Evolutionary conservation across 352 stramenopile species (phyloP).

Genomic region (Phytophthora constricta): DNA sequence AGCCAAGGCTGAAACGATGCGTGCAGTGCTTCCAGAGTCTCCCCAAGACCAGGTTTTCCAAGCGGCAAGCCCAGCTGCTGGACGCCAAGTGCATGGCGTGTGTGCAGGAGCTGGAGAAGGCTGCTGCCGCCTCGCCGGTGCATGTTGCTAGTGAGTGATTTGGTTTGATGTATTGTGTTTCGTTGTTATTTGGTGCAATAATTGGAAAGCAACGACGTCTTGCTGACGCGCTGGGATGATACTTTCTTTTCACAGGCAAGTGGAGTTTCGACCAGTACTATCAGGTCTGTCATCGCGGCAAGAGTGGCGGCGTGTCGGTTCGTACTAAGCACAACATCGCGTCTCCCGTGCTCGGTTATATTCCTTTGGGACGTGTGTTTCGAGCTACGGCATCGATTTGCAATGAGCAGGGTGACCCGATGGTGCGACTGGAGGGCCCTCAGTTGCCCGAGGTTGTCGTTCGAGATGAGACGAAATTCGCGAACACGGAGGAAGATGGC

Average conservation of each 20-base stretch:
- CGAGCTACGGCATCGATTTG: conserved; percentile 57
- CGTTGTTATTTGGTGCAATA: no score
- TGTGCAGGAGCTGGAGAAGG: conserved; percentile 55
- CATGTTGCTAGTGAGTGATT: conserved; percentile 35
- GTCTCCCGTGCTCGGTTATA: conserved; percentile 63
- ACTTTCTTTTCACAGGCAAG: conserved; percentile 38
- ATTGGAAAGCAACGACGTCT: no score
- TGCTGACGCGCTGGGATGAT: neutral
- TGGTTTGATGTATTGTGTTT: no score
- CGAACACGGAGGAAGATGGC: conserved; percentile 17
- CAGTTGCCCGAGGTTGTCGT: conserved; percentile 43
- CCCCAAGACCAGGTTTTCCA: conserved; percentile 68
- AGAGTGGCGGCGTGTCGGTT: conserved; percentile 68
- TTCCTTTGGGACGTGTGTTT: conserved; percentile 74
- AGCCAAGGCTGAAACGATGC: conserved; percentile 60
- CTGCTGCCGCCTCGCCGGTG: conserved; percentile 30
- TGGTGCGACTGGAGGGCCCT: conserved; percentile 68
- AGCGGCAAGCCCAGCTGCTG: conserved; percentile 67
- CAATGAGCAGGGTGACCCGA: conserved; percentile 79
- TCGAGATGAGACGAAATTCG: conserved; percentile 19
- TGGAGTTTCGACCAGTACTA: conserved; percentile 74
- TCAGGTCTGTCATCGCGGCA: conserved; percentile 72
- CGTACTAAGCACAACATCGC: conserved; percentile 74
- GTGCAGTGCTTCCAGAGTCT: conserved; percentile 81
- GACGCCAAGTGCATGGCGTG: conserved; percentile 72